Evolutionary conservation across 2,329 filamentous ascomycete species (phyloP), one percentile per base, ranked within the genome.

Genomic region (Botryotinia convoluta): DNA sequence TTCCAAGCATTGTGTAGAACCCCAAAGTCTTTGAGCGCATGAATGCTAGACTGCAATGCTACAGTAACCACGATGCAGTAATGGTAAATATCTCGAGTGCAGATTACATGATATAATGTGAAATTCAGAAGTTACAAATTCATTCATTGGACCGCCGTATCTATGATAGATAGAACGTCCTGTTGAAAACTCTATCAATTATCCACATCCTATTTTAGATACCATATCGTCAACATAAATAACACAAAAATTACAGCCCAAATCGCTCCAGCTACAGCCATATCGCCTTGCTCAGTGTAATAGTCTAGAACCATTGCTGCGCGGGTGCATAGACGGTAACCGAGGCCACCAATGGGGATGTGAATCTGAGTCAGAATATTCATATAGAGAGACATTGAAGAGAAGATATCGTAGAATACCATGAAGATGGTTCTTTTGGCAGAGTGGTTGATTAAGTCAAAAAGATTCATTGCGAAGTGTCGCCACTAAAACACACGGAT

Each of bases 321-420:
- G 22, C 22, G 45, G 9, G 4, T 2, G 22, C 0, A 26, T 26
- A 26, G 45, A 1, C 0, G 5, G 22, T 48, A 4, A 0, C 4
- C 3, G 4, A 26, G 22, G 22, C 0, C 10, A 48, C 22, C 22
- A 12, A 12, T 4, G 22, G 12, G 9, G 22, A 26, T 1, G 3
- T 48, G 22, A 4, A 48, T 26, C 4, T 26, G 5, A 26, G 9
- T 12, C 22, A 26, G 22, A 26, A 48, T 5, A 48, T 4, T 26
- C 10, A 48, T 4, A 9, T 2, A 26, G 9, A 26, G 45, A 48
- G 22, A 48, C 45, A 48, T 26, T 26, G 45, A 26, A 48, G 44
- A 42, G 3, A 6, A 26, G 45, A 48, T 10, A 48, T 26, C 18
- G 45, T 0, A 26, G 14, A 3, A 12, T 26, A 48, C 1, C 4